phyloP scores from a whole-genome alignment of 1,139 yeast genomes.

The Hyphopichia burtonii region DNA sequence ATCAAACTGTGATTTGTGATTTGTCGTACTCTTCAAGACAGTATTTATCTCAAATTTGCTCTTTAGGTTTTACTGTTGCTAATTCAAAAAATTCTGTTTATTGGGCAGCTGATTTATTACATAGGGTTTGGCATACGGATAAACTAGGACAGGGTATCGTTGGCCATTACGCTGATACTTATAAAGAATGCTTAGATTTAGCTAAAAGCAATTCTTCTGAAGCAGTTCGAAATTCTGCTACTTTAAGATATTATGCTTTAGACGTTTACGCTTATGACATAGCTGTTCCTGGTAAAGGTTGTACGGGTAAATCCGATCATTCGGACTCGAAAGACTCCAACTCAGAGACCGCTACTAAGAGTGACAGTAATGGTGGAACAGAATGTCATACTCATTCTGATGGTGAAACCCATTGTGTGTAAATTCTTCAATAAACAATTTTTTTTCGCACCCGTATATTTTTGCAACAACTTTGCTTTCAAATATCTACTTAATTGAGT shows the following conservation, averaged over 20 bases:
- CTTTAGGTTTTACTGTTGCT: conserved; percentile 19
- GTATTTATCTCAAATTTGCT: conserved; percentile 18
- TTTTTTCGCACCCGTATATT: too few relatives aligned
- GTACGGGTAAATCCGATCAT: conserved; percentile 14
- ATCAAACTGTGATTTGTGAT: conserved; percentile 26
- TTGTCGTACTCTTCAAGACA: conserved; percentile 16
- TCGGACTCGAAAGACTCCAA: background rate
- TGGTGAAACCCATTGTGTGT: conserved; percentile 18
- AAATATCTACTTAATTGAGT: too few relatives aligned
- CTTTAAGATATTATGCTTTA: conserved; percentile 18
- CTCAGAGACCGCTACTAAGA: background rate
- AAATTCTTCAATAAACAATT: too few relatives aligned
- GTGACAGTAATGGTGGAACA: conserved; percentile 3
- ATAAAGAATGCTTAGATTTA: conserved; percentile 20
- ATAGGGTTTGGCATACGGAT: conserved; percentile 24
- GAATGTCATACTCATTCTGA: conserved; percentile 20
- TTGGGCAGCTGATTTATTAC: conserved; percentile 20
- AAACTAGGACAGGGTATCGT: conserved; percentile 15
- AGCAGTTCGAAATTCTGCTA: conserved; percentile 16
- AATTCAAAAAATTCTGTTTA: conserved; percentile 9
- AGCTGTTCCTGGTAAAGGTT: conserved; percentile 20
- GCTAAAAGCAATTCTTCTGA: conserved; percentile 11
- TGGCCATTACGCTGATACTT: conserved; percentile 21
- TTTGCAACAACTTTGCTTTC: too few relatives aligned
- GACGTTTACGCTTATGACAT: conserved; percentile 22